A percentile compares a stretch with the other conserved stretches of the same genome.
Evolutionary conservation across 2,329 filamentous ascomycete genomes (phyloP).

Genomic region (Davidsoniella virescens): DNA sequence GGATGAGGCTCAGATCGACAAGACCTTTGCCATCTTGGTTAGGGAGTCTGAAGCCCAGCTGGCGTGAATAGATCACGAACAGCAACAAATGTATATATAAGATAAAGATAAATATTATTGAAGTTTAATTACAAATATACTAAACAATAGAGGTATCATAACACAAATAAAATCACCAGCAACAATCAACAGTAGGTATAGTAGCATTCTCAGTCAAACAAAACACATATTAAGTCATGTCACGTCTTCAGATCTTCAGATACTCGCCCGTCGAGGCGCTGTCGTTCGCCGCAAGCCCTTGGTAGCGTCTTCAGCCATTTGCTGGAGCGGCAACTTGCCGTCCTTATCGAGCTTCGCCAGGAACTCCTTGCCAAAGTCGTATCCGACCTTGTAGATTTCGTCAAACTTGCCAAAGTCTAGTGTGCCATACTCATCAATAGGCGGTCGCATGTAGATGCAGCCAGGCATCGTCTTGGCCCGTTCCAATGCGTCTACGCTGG

Average conservation of each 20-base stretch:
- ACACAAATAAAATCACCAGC: neutral
- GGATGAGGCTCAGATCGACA: constrained; percentile 56
- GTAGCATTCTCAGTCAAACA: neutral
- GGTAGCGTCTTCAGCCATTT: constrained; percentile 48
- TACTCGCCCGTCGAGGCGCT: constrained; percentile 64
- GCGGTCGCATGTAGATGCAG: constrained; percentile 91
- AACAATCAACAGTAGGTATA: neutral
- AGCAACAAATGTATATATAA: constrained; percentile 14
- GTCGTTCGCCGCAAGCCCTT: constrained; percentile 63
- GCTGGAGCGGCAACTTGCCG: constrained; percentile 53
- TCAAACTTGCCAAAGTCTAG: constrained; percentile 96
- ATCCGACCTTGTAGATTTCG: constrained; percentile 84
- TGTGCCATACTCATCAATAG: constrained; percentile 84
- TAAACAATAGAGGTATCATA: constrained; percentile 4
- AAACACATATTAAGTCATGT: neutral
- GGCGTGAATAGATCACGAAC: neutral
- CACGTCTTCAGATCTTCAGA: constrained; percentile 26
- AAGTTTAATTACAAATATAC: no score
- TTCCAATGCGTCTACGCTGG: constrained; percentile 84
- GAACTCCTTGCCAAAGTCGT: constrained; percentile 69
- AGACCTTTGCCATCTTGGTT: constrained; percentile 56
- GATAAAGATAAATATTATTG: neutral
- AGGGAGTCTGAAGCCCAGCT: constrained; percentile 1
- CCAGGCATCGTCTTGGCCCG: constrained; percentile 80
- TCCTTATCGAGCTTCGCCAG: constrained; percentile 61